Evolutionary conservation across 2,329 filamentous ascomycete species (phyloP), one percentile per base, ranked within the genome.

Genomic region (Ophiostoma angusticollis): DNA sequence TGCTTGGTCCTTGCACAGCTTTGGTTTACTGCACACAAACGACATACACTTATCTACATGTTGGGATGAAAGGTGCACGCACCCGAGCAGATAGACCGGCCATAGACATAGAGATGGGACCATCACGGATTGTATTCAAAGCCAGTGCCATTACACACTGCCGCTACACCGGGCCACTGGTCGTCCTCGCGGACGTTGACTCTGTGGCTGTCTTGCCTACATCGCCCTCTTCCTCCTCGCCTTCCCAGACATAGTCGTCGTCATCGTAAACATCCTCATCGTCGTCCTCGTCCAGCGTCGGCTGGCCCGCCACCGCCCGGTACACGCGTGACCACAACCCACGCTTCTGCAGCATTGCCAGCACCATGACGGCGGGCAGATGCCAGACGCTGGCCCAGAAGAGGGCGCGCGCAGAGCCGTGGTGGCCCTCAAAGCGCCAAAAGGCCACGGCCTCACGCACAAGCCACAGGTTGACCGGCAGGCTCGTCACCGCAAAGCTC

Each of bases 381-480:
- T 95, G 87, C 91, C 89, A 96, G 9, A 98, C 85, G 57, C 85
- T 94, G 2, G 91, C 87, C 91, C 91, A 98, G 59, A 98, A 98
- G 37, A 98, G 59, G 0, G 80, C 79, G 40, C 85, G 72, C 2
- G 91, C 87, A 14, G 74, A 84, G 2, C 87, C 87, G 50, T 79
- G 78, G 45, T 80, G 72, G 11, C 89, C 89, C 51, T 85, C 74
- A 21, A 74, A 64, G 46, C 70, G 73, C 79, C 83, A 94, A 62
- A 96, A 95, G 27, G 69, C 67, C 50, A 84, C 74, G 0, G 89
- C 85, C 58, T 93, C 80, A 39, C 75, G 72, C 8, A 77, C 68
- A 49, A 98, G 73, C 91, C 91, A 98, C 23, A 69, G 65, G 56
- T 98, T 98, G 45, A 93, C 75, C 3, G 83, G 73, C 29, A 79